Conservation (phyloP, 2,329 filamentous ascomycete species). For the Dryadomyces quercivorus region DNA sequence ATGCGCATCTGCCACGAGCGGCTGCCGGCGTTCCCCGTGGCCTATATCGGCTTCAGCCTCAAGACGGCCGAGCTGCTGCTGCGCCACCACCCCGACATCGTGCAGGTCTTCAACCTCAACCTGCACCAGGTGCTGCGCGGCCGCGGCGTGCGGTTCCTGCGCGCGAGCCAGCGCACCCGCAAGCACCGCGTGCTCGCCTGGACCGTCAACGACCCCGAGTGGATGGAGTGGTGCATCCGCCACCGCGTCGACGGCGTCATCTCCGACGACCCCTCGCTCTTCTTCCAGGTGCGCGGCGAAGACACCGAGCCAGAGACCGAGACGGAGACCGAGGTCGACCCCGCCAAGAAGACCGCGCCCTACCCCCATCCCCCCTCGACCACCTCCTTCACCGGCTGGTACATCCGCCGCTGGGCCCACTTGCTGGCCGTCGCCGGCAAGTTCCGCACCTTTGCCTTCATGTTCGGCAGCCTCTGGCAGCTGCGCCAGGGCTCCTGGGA, state of each 20-base stretch:
- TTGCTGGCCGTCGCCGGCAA: slow-evolving; percentile 8
- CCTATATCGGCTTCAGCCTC: slow-evolving; percentile 57
- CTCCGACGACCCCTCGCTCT: slow-evolving; percentile 60
- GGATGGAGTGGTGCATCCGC: slow-evolving; percentile 72
- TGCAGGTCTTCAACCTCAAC: slow-evolving; percentile 68
- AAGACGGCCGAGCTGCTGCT: slow-evolving; percentile 63
- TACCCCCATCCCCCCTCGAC: slow-evolving; percentile 4
- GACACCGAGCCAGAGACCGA: neutral
- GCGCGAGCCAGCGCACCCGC: slow-evolving; percentile 38
- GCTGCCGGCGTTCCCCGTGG: slow-evolving; percentile 50
- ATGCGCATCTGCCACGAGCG: slow-evolving; percentile 49
- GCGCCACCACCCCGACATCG: slow-evolving; percentile 38
- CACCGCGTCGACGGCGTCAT: slow-evolving; percentile 64
- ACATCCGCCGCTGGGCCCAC: slow-evolving; percentile 11
- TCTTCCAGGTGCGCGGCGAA: neutral
- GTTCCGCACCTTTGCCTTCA: slow-evolving; percentile 3
- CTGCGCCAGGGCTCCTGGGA: slow-evolving; percentile 6
- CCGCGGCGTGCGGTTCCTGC: slow-evolving; percentile 53
- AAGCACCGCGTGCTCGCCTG: slow-evolving; percentile 59
- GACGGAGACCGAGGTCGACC: neutral
- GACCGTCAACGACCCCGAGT: slow-evolving; percentile 71
- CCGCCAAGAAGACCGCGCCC: neutral
- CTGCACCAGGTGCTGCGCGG: slow-evolving; percentile 57
- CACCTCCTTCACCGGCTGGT: slow-evolving; percentile 5
- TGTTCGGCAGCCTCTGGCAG: slow-evolving; percentile 5